Evolutionary conservation across 192 early-diverging fungal species (phyloP).

Genomic region (Coemansia sp.): DNA sequence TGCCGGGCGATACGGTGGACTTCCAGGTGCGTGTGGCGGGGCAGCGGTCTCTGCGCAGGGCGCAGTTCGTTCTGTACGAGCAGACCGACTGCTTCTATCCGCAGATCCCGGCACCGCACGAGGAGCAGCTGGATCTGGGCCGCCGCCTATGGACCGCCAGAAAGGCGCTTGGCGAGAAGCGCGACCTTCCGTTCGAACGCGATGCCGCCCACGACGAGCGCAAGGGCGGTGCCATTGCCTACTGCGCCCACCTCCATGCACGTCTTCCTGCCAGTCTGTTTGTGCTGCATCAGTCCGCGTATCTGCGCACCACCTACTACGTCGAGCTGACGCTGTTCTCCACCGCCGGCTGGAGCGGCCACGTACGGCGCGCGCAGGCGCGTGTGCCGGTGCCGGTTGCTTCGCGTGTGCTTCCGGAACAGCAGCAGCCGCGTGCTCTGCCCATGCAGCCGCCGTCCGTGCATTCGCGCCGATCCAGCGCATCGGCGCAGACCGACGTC

Average conservation of each 20-base stretch:
- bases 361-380: slow-evolving; percentile 12
- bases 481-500: slow-evolving; percentile 6
- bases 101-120: slow-evolving; percentile 35
- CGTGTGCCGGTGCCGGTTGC: slow-evolving; percentile 37
- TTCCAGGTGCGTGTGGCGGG: slow-evolving; percentile 39
- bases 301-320: slow-evolving; percentile 34
- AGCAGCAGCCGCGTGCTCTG: not conserved
- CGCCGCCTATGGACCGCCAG: slow-evolving; percentile 40
- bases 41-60: slow-evolving; percentile 23
- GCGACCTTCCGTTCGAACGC: slow-evolving; percentile 38
- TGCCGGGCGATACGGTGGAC: slow-evolving; percentile 39
- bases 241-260: slow-evolving; percentile 29
- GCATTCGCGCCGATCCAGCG: not conserved
- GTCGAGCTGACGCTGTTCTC: slow-evolving; percentile 23
- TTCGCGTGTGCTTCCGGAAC: slow-evolving; percentile 14
- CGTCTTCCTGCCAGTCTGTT: slow-evolving; percentile 16
- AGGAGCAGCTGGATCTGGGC: slow-evolving; percentile 50
- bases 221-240: slow-evolving; percentile 13
- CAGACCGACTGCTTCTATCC: slow-evolving; percentile 55
- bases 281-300: slow-evolving; percentile 40
- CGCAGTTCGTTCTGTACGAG: slow-evolving; percentile 25
- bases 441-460: not conserved
- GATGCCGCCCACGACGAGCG: slow-evolving; percentile 23
- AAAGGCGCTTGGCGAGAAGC: slow-evolving; percentile 7
- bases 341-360: slow-evolving; percentile 31